Base-by-base conservation (phyloP, 2,329 filamentous ascomycete species). In the Leptographium radiaticola region DNA sequence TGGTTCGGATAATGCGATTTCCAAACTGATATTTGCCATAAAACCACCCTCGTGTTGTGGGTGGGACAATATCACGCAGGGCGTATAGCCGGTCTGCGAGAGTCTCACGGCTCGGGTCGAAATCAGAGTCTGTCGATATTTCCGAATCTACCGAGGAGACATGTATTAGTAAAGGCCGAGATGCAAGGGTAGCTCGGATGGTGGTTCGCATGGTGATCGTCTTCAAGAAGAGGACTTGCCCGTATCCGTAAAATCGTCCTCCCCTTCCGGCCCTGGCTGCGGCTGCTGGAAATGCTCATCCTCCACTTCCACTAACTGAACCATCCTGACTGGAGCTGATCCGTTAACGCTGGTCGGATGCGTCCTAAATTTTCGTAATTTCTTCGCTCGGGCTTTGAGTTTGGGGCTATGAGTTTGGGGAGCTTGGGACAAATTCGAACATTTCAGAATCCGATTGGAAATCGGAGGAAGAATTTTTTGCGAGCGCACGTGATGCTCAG, bases 301-400 rank as follows among this genome's bases (percentile, higher is more conserved):
- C 68, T 94, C 85, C 66, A 97, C 91, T 77, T 97, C 91, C 68
- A 89, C 87, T 67, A 97, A 87, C 73, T 91, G 89, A 71, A 97
- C 91, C 91, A 97, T 96, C 12, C 40, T 59, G 53, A 33, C 40
- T 20, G 4, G 6, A 33, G 18, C 10, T 47, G 15, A 13, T 47
- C 11, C 20, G 30, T 2, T 11, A 12, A 3, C 16, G 20, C 4
- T 20, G n/a, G 9, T 31, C 45, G 11, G 11, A 2, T 45, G 18
- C 15, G 11, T 45, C 42, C 25, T 25, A 3, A 25, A n/a, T 11
- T 25, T 11, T 33, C n/a, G 38, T n/a, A 31, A 11, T 36, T 13
- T 18, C 3, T 36, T 47, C 30, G 31, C 16, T 11, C 31, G 15
- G 25, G 25, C 25, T 25, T 3, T 25, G 25, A 25, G 25, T 25